A percentile compares a stretch with the other conserved stretches of the same genome.
Conservation (phyloP, 1,284 basidiomycete species). For the Cerioporus squamosus region DNA sequence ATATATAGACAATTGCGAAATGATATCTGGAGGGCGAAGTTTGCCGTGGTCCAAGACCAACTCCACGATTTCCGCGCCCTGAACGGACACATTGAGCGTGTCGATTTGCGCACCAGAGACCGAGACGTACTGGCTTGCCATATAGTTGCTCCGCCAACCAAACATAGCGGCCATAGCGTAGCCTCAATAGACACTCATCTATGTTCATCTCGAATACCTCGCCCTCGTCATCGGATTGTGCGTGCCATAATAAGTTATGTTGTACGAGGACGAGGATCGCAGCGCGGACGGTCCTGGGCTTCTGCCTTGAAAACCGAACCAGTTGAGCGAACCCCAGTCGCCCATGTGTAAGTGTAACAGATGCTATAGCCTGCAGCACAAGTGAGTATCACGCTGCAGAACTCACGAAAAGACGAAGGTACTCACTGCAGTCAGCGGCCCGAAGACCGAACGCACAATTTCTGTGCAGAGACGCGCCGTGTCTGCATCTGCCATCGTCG, state of each 20-base stretch:
- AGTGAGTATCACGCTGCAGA: neutral
- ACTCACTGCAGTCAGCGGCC: slow-evolving; percentile 74
- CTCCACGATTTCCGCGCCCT: slow-evolving; percentile 80
- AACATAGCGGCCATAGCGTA: slow-evolving; percentile 83
- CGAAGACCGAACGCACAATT: slow-evolving; percentile 81
- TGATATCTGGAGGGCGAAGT: slow-evolving; percentile 75
- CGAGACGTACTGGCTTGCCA: slow-evolving; percentile 58
- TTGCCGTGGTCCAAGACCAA: slow-evolving; percentile 87
- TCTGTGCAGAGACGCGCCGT: slow-evolving; percentile 74
- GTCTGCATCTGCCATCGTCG: slow-evolving; percentile 71
- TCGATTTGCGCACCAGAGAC: neutral
- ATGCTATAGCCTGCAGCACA: slow-evolving; percentile 73
- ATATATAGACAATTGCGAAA: slow-evolving; percentile 53
- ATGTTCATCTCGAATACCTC: slow-evolving; percentile 82
- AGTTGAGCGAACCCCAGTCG: slow-evolving; percentile 78
- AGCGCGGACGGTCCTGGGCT: slow-evolving; percentile 71
- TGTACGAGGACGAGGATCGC: slow-evolving; percentile 86
- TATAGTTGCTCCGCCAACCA: slow-evolving; percentile 73
- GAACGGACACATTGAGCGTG: neutral
- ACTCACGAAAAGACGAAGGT: neutral
- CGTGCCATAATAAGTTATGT: slow-evolving; percentile 91
- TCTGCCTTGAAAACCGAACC: slow-evolving; percentile 68
- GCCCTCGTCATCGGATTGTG: slow-evolving; percentile 71
- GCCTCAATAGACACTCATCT: slow-evolving; percentile 77
- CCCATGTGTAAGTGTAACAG: slow-evolving; percentile 84